Conservation (phyloP, 2,329 filamentous ascomycete species). For the Pestalotiopsis sp. region DNA sequence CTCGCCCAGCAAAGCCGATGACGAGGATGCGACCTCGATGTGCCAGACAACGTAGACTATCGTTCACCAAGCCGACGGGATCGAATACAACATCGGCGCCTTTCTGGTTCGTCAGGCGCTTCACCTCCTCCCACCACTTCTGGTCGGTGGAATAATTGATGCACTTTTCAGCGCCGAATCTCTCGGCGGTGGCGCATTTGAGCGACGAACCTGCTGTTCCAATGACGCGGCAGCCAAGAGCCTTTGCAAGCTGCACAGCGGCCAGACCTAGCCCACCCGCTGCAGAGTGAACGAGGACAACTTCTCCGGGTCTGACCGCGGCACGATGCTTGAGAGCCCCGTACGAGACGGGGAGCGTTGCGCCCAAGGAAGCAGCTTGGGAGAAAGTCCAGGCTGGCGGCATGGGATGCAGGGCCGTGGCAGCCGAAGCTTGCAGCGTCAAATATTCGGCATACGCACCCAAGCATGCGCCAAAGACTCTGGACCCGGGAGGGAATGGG, state of each 20-base stretch:
- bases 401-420: constrained; percentile 39
- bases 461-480: constrained; percentile 53
- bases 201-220: constrained; percentile 49
- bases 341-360: constrained; percentile 55
- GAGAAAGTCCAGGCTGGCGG: constrained; percentile 46
- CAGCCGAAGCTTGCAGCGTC: constrained; percentile 29
- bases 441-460: constrained; percentile 58
- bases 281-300: constrained; percentile 56
- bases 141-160: constrained; percentile 39
- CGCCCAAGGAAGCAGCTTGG: constrained; percentile 54
- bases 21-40: constrained; percentile 57
- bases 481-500: constrained; percentile 45
- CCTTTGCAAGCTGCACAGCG: constrained; percentile 57
- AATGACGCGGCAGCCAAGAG: constrained; percentile 53
- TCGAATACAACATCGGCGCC: constrained; percentile 62
- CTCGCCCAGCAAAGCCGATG: constrained; percentile 58
- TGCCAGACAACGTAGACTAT: constrained; percentile 54
- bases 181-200: constrained; percentile 44
- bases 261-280: constrained; percentile 57
- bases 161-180: constrained; percentile 40
- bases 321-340: constrained; percentile 47
- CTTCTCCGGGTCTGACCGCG: constrained; percentile 44
- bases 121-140: constrained; percentile 54
- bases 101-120: constrained; percentile 44
- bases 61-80: constrained; percentile 57